Percentiles rank a stretch among this genome's conserved stretches.
Conservation (phyloP, 1,139 yeast species). For the Pichia sp. region DNA sequence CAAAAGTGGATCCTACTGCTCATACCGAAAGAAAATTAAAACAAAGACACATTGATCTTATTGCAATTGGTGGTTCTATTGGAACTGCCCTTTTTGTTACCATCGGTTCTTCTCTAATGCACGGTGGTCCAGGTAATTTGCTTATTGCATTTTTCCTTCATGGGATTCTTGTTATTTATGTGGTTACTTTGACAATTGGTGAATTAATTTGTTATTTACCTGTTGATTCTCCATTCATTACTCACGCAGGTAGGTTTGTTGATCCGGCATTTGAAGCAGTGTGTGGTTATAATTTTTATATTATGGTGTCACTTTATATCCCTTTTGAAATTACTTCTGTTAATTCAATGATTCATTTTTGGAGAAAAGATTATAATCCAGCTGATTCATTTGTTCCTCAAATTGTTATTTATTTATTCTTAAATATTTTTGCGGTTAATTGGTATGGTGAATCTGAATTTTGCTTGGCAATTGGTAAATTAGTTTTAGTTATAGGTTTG, state of each 20-base stretch:
- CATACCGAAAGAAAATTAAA: conserved; percentile 23
- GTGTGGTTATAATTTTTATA: conserved; percentile 41
- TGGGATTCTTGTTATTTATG: conserved; percentile 33
- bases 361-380: conserved; percentile 45
- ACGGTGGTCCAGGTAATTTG: conserved; percentile 74
- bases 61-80: conserved; percentile 75
- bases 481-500: conserved; percentile 47
- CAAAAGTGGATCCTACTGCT: neutral
- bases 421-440: conserved; percentile 38
- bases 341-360: conserved; percentile 43
- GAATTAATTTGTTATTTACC: conserved; percentile 47
- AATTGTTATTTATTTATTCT: conserved; percentile 33
- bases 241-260: conserved; percentile 46
- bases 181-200: conserved; percentile 40
- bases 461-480: conserved; percentile 52
- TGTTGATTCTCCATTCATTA: conserved; percentile 42
- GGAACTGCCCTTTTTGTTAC: conserved; percentile 75
- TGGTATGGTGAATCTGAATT: conserved; percentile 59
- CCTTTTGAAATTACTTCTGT: conserved; percentile 50
- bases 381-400: conserved; percentile 39
- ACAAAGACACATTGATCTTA: conserved; percentile 62
- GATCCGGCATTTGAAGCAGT: conserved; percentile 47
- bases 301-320: conserved; percentile 43
- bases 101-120: conserved; percentile 56
- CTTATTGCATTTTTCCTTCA: conserved; percentile 54